Evolutionary conservation across 164 flowering plant species (phyloP).

Genomic region (Annona cherimola): DNA sequence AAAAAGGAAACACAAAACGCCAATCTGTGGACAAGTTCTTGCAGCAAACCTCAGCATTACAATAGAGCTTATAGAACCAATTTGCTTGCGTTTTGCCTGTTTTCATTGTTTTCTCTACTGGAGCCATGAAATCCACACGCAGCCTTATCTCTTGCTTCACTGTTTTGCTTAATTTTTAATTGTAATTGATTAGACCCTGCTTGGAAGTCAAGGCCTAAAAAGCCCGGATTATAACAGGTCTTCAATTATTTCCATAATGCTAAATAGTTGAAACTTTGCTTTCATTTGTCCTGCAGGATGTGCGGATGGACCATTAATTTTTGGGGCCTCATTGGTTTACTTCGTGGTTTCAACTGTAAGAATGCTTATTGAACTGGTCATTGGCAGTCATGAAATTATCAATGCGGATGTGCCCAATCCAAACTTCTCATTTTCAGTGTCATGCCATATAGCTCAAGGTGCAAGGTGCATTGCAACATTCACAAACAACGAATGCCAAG

Average conservation of each 20-base stretch:
- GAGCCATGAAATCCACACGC: too few relatives aligned
- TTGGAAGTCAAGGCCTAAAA: too few relatives aligned
- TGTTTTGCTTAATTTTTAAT: too few relatives aligned
- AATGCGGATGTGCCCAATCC: not conserved
- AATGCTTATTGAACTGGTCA: not conserved
- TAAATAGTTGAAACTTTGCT: too few relatives aligned
- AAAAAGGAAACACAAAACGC: not conserved
- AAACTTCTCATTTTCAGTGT: not conserved
- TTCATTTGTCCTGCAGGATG: not conserved
- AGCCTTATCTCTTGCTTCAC: too few relatives aligned
- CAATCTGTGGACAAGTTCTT: not conserved
- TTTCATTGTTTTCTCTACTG: too few relatives aligned
- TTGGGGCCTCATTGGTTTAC: not conserved
- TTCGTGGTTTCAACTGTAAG: not conserved
- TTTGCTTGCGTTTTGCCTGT: too few relatives aligned
- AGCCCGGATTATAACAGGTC: too few relatives aligned
- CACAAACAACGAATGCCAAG: not conserved
- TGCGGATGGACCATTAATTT: not conserved
- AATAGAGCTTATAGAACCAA: too few relatives aligned
- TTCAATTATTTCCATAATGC: too few relatives aligned
- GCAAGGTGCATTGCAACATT: not conserved
- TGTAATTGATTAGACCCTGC: too few relatives aligned
- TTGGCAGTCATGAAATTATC: not conserved
- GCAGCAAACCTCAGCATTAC: not conserved
- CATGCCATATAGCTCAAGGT: not conserved